Percentiles rank a stretch among this genome's conserved stretches.
Evolutionary conservation across 1,139 yeast species (phyloP).

Genomic region (Candida smagusa): DNA sequence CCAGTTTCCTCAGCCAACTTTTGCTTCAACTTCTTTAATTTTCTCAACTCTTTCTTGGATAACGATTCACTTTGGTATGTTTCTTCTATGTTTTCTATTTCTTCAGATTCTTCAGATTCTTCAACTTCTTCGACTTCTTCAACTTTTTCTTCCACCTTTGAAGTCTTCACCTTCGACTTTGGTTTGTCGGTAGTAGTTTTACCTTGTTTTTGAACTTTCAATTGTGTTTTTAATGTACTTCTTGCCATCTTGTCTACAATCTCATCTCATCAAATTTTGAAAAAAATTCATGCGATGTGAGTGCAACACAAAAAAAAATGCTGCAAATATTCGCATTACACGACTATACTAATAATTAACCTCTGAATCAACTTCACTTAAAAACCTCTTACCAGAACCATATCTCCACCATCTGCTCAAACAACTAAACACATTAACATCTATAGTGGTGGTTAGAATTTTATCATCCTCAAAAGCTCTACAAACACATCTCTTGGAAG

Average conservation of each 20-base stretch:
- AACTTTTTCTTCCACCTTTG: constrained; percentile 6
- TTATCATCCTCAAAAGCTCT: constrained; percentile 35
- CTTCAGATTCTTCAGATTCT: constrained; percentile 5
- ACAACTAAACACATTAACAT: constrained; percentile 66
- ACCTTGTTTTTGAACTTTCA: constrained; percentile 28
- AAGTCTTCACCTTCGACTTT: constrained; percentile 8
- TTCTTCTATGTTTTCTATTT: constrained; percentile 6
- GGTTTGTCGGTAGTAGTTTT: constrained; percentile 20
- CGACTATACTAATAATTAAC: constrained; percentile 4
- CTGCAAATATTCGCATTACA: constrained; percentile 4
- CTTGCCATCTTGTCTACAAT: constrained; percentile 6
- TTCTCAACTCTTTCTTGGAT: constrained; percentile 66
- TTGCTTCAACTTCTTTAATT: constrained; percentile 49
- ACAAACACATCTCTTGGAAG: constrained; percentile 72
- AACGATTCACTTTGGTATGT: constrained; percentile 41
- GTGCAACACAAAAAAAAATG: constrained; percentile 3
- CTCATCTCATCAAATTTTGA: constrained; percentile 9
- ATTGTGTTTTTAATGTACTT: constrained; percentile 33
- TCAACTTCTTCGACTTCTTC: constrained; percentile 4
- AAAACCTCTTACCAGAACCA: constrained; percentile 54
- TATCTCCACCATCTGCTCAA: constrained; percentile 83
- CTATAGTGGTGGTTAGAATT: constrained; percentile 43
- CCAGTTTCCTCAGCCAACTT: constrained; percentile 22
- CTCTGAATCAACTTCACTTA: constrained; percentile 31
- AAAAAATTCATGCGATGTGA: constrained; percentile 7